phyloP scores from a whole-genome alignment of 345 rosid species.

The Citrus australasica region DNA sequence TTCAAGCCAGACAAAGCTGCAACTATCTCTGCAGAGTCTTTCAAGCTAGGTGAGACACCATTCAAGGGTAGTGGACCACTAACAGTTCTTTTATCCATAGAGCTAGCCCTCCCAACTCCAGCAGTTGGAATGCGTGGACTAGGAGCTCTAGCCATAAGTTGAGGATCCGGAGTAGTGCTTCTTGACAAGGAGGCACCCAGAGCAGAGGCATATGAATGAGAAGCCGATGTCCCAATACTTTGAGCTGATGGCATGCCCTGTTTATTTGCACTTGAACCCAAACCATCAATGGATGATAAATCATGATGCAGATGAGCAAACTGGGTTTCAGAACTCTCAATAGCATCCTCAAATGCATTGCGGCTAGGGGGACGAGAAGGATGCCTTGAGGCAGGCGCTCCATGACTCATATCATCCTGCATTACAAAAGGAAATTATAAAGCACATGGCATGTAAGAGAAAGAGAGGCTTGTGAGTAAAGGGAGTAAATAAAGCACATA shows the following conservation, averaged over 20 bases:
- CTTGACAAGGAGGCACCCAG: constrained; percentile 59
- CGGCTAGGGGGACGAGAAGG: constrained; percentile 60
- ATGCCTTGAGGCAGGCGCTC: constrained; percentile 38
- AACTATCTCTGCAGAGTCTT: constrained; percentile 40
- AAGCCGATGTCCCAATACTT: constrained; percentile 38
- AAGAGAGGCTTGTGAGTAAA: not conserved
- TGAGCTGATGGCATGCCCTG: constrained; percentile 25
- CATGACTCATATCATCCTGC: constrained; percentile 55
- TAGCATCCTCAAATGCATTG: constrained; percentile 45
- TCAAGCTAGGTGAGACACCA: constrained; percentile 33
- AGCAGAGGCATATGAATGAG: constrained; percentile 59
- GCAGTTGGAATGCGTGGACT: constrained; percentile 57
- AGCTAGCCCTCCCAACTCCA: constrained; percentile 49
- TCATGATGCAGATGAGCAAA: constrained; percentile 40
- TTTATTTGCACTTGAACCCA: constrained; percentile 30
- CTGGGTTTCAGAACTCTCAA: constrained; percentile 42
- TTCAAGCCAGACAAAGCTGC: constrained; percentile 59
- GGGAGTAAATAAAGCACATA: not conserved
- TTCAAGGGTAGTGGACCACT: constrained; percentile 33
- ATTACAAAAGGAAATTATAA: constrained; percentile 18
- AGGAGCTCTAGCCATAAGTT: constrained; percentile 50
- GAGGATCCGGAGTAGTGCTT: constrained; percentile 64
- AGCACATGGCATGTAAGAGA: not conserved
- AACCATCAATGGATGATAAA: constrained; percentile 34
- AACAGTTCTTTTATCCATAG: constrained; percentile 43